Evolutionary conservation across 371 early-diverging fungal species (phyloP).

Genomic region (Saksenaea vasiformis): DNA sequence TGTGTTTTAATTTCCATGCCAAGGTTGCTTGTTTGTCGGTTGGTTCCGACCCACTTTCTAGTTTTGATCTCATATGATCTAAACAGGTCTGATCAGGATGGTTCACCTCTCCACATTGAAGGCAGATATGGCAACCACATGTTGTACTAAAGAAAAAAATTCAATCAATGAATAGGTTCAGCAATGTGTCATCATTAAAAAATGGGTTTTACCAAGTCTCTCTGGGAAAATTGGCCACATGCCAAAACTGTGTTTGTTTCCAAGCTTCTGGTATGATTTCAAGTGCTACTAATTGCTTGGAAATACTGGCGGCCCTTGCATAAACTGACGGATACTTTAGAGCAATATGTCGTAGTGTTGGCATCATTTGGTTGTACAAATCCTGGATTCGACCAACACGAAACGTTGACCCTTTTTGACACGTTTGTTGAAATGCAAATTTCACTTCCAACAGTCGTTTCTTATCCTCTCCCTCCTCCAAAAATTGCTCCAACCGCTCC

Average conservation of each 20-base stretch:
- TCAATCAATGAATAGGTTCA: neutral
- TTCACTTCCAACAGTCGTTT: neutral
- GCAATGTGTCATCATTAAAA: neutral
- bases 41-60: constrained; percentile 12
- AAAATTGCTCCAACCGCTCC: neutral
- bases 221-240: constrained; percentile 59
- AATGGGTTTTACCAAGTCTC: constrained; percentile 66
- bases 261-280: constrained; percentile 66
- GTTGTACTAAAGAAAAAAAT: constrained; percentile 6
- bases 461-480: neutral
- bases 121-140: constrained; percentile 48
- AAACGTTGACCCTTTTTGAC: constrained; percentile 30
- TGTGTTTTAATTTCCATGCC: constrained; percentile 55
- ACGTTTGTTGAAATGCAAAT: constrained; percentile 17
- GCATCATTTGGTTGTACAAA: constrained; percentile 38
- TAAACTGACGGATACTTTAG: constrained; percentile 18
- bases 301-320: constrained; percentile 27
- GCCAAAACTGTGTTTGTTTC: constrained; percentile 73
- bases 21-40: constrained; percentile 36
- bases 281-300: constrained; percentile 49
- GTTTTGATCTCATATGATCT: constrained; percentile 34
- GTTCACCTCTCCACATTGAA: constrained; percentile 56
- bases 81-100: constrained; percentile 44
- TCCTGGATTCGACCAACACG: constrained; percentile 38
- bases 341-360: constrained; percentile 20